These are phyloP conservation scores for Sarocladiaceae sp. DNA, from an alignment of 2,329 filamentous ascomycete species.

Conservation along the genomic window DNA sequence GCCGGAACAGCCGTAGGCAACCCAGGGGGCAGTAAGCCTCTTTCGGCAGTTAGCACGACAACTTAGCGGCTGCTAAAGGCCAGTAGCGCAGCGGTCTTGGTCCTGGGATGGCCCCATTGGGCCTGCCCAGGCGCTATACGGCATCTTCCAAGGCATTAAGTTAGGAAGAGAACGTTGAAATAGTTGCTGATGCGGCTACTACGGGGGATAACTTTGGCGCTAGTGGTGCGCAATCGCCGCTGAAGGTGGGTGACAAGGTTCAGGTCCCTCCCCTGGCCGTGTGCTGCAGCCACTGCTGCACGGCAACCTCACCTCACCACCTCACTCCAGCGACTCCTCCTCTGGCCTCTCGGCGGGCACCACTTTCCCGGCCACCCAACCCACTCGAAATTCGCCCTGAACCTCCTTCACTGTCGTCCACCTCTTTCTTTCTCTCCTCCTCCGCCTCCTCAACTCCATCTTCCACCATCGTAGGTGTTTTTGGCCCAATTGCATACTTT, in stretches of 20 bases:
- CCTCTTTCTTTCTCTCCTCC: background rate
- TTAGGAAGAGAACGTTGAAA: too few relatives aligned
- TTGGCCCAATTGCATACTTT: background rate
- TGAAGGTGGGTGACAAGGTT: slow-evolving; percentile 8
- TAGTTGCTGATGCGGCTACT: background rate
- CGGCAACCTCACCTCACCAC: background rate
- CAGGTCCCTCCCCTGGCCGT: background rate
- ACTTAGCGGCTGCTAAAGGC: background rate
- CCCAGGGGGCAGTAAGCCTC: background rate
- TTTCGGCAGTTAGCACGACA: slow-evolving; percentile 3
- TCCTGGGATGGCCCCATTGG: background rate
- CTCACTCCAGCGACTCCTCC: too few relatives aligned
- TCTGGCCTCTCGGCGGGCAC: too few relatives aligned
- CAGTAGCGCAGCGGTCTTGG: background rate
- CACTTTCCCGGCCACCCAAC: slow-evolving; percentile 1
- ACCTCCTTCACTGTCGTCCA: background rate
- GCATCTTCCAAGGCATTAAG: background rate
- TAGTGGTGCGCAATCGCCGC: background rate
- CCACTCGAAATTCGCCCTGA: background rate
- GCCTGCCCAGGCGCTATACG: slow-evolving; percentile 5
- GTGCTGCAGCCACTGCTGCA: background rate
- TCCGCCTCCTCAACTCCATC: background rate
- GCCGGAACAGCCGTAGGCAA: slow-evolving; percentile 2
- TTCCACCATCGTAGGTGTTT: background rate
- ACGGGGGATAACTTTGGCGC: background rate